A percentile compares a stretch with the other conserved stretches of the same genome.
Evolutionary conservation across 1,284 basidiomycete genomes (phyloP).

Genomic region (Boletus sp.): DNA sequence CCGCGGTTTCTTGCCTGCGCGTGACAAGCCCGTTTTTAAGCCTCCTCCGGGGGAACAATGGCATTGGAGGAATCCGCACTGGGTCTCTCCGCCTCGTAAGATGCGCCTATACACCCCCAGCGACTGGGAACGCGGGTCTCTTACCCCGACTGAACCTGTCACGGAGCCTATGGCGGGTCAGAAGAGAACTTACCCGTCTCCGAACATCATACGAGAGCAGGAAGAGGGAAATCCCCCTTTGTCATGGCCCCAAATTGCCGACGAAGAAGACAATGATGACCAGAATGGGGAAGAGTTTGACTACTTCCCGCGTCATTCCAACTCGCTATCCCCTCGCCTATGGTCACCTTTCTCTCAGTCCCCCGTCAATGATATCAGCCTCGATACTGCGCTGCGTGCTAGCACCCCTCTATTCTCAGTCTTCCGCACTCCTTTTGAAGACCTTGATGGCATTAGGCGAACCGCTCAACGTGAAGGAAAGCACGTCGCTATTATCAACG

Average conservation of each 20-base stretch:
- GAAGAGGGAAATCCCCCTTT: constrained; percentile 4
- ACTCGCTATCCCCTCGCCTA: constrained; percentile 22
- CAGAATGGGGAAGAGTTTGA: constrained; percentile 15
- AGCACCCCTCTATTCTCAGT: constrained; percentile 35
- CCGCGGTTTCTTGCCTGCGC: constrained; percentile 21
- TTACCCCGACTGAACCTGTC: constrained; percentile 31
- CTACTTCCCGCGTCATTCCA: constrained; percentile 16
- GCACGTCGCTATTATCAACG: constrained; percentile 29
- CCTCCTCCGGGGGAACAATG: constrained; percentile 29
- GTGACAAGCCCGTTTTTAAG: constrained; percentile 22
- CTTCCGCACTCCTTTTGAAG: constrained; percentile 32
- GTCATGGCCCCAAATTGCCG: constrained; percentile 7
- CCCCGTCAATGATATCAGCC: constrained; percentile 20
- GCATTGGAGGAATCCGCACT: constrained; percentile 36
- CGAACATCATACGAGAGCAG: constrained; percentile 11
- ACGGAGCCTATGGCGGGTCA: constrained; percentile 20
- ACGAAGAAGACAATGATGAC: constrained; percentile 11
- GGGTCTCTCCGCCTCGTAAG: constrained; percentile 35
- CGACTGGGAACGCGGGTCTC: constrained; percentile 24
- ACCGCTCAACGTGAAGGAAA: constrained; percentile 32
- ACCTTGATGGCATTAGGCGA: constrained; percentile 23
- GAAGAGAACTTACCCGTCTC: not conserved
- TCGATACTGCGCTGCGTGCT: constrained; percentile 27
- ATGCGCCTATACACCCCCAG: constrained; percentile 23
- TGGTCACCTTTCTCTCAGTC: constrained; percentile 31